A percentile compares a stretch with the other conserved stretches of the same genome.
These are phyloP conservation scores for Hypoxylon crocopeplum DNA, from an alignment of 495 filamentous ascomycete species.

Conservation along the genomic window DNA sequence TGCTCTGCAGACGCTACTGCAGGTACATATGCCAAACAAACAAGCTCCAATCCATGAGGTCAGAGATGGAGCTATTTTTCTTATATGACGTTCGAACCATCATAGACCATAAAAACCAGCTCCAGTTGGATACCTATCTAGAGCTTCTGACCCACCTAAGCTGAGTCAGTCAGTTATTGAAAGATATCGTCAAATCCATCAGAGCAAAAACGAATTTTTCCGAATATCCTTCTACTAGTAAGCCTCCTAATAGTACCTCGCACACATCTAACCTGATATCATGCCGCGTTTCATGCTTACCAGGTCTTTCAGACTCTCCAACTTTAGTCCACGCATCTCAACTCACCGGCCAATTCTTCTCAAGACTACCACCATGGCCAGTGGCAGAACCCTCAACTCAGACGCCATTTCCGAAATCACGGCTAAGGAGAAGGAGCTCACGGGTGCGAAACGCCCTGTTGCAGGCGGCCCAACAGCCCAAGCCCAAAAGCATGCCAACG, in stretches of 20 bases:
- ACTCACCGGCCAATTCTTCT: not conserved
- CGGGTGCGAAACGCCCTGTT: conserved; percentile 17
- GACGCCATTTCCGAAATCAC: conserved; percentile 29
- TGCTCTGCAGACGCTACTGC: conserved; percentile 7
- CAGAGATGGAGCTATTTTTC: not conserved
- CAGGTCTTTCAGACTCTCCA: conserved; percentile 6
- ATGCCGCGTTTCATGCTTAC: conserved; percentile 29
- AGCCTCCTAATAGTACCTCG: not conserved
- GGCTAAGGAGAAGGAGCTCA: conserved; percentile 34
- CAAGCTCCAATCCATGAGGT: conserved; percentile 11
- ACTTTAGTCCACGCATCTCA: not conserved
- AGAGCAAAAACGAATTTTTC: not conserved
- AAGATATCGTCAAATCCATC: no score
- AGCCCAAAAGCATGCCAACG: conserved; percentile 33
- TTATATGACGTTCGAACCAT: conserved; percentile 12
- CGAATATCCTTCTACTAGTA: not conserved
- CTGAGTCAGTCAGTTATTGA: not conserved
- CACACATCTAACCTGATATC: not conserved
- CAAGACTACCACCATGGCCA: conserved; percentile 3
- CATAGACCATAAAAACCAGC: conserved; percentile 7
- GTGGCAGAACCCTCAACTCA: conserved; percentile 19
- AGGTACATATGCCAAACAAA: conserved; percentile 9
- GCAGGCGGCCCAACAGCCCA: conserved; percentile 31
- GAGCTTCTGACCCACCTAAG: not conserved
- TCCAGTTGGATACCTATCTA: not conserved